Conservation (phyloP, 768 basidiomycete genomes). For the Cyclocybe cylindracea region DNA sequence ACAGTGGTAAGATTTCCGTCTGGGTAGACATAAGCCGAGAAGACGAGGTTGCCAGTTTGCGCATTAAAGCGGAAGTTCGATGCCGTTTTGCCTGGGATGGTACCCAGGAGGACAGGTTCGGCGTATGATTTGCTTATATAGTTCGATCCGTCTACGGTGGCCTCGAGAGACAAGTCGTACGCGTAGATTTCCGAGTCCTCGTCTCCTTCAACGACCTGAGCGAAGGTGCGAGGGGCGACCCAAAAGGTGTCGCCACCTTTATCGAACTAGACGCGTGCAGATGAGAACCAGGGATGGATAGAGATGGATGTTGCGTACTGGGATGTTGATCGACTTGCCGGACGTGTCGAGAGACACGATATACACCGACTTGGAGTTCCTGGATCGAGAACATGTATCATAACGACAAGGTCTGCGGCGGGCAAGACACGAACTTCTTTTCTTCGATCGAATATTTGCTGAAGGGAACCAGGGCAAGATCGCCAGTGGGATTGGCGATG, state of each 20-base stretch:
- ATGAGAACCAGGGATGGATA: background rate
- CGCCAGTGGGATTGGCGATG: slow-evolving; percentile 66
- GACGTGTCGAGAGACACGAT: slow-evolving; percentile 59
- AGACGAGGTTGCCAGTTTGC: slow-evolving; percentile 66
- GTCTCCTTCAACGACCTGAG: slow-evolving; percentile 59
- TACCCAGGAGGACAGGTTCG: slow-evolving; percentile 53
- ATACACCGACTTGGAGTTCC: slow-evolving; percentile 70
- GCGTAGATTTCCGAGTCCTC: slow-evolving; percentile 62
- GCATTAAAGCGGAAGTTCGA: slow-evolving; percentile 70
- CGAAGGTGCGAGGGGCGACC: slow-evolving; percentile 72
- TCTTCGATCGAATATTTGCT: slow-evolving; percentile 73
- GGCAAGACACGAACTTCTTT: slow-evolving; percentile 56
- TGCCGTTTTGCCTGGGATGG: slow-evolving; percentile 66
- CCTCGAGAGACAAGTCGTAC: slow-evolving; percentile 48
- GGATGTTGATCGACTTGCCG: slow-evolving; percentile 51
- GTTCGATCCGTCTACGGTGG: slow-evolving; percentile 19
- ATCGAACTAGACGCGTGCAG: slow-evolving; percentile 38
- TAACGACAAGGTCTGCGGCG: background rate
- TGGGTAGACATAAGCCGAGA: slow-evolving; percentile 81
- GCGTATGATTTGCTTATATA: slow-evolving; percentile 28
- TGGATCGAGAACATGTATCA: slow-evolving; percentile 24
- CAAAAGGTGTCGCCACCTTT: slow-evolving; percentile 80
- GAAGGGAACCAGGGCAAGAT: slow-evolving; percentile 66
- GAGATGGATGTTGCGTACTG: slow-evolving; percentile 32
- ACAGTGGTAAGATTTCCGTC: slow-evolving; percentile 74